phyloP scores from a whole-genome alignment of 495 filamentous ascomycete species.

The Penicillium riverlandense region DNA sequence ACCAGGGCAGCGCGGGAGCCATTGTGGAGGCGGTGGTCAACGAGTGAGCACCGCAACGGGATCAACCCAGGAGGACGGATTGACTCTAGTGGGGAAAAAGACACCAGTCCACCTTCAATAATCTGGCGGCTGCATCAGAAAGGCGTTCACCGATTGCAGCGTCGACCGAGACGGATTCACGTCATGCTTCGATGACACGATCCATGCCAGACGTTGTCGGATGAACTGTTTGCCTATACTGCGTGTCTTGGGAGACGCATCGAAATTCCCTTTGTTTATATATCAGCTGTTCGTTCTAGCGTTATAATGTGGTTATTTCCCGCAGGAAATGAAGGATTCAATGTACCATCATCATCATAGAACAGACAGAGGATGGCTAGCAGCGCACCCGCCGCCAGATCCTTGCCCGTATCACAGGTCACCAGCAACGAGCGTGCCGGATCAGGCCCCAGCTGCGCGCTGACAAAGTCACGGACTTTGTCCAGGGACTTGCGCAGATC shows the following conservation, averaged over 20 bases:
- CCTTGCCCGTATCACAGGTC: conserved; percentile 55
- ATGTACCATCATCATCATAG: conserved; percentile 48
- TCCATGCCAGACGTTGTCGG: conserved; percentile 66
- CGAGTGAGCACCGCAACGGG: conserved; percentile 16
- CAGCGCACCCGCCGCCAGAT: conserved; percentile 57
- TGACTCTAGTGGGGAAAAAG: background rate
- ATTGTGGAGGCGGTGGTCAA: conserved; percentile 47
- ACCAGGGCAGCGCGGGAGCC: conserved; percentile 51
- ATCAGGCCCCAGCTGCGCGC: conserved; percentile 18
- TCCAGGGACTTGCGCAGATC: conserved; percentile 60
- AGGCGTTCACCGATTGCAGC: conserved; percentile 80
- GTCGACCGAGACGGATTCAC: conserved; percentile 76
- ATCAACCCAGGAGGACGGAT: no score
- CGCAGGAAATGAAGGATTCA: no score
- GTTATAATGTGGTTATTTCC: background rate
- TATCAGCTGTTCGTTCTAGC: conserved; percentile 13
- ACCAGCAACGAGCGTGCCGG: conserved; percentile 41
- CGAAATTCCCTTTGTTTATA: conserved; percentile 17
- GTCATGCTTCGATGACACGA: conserved; percentile 64
- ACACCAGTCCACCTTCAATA: conserved; percentile 13
- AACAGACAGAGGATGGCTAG: conserved; percentile 57
- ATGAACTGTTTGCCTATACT: conserved; percentile 68
- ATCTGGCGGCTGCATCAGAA: conserved; percentile 57
- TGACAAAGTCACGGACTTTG: conserved; percentile 42
- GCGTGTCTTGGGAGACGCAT: conserved; percentile 15